phyloP scores from a whole-genome alignment of 2,329 filamentous ascomycete genomes.

The Fusarium austroafricanum region DNA sequence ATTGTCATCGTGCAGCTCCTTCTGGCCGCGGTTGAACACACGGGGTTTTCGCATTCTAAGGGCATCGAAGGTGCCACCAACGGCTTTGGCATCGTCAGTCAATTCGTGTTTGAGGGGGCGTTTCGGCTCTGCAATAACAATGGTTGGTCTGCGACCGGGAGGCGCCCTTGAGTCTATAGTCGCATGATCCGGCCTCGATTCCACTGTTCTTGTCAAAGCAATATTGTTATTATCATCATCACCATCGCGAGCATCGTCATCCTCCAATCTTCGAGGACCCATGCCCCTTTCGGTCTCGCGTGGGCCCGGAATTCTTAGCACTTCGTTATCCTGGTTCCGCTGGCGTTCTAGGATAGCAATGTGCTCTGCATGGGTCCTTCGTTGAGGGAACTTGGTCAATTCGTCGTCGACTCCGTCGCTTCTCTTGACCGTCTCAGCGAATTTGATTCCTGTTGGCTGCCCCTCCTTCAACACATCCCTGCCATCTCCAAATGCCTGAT shows the following conservation, averaged over 20 bases:
- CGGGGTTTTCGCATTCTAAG: conserved; percentile 60
- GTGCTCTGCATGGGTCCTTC: conserved; percentile 75
- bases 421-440: conserved; percentile 73
- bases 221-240: conserved; percentile 52
- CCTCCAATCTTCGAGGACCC: conserved; percentile 68
- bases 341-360: conserved; percentile 91
- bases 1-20: conserved; percentile 54
- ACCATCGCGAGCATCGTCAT: conserved; percentile 53
- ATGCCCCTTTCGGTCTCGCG: conserved; percentile 88
- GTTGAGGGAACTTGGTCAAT: conserved; percentile 55
- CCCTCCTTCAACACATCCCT: conserved; percentile 17
- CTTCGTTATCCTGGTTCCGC: conserved; percentile 77
- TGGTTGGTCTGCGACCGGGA: conserved; percentile 63
- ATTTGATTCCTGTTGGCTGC: conserved; percentile 65
- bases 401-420: conserved; percentile 67
- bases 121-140: conserved; percentile 75
- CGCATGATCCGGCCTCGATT: conserved; percentile 43
- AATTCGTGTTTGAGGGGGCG: conserved; percentile 52
- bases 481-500: conserved; percentile 24
- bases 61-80: conserved; percentile 53
- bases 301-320: conserved; percentile 90
- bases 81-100: conserved; percentile 57
- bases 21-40: conserved; percentile 53
- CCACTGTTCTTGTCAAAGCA: conserved; percentile 42
- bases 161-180: conserved; percentile 38